Percentiles rank a stretch among this genome's conserved stretches.
These are phyloP conservation scores for Pittosporum tobira DNA, from an alignment of 129 eudicot genomes.

Conservation along the genomic window DNA sequence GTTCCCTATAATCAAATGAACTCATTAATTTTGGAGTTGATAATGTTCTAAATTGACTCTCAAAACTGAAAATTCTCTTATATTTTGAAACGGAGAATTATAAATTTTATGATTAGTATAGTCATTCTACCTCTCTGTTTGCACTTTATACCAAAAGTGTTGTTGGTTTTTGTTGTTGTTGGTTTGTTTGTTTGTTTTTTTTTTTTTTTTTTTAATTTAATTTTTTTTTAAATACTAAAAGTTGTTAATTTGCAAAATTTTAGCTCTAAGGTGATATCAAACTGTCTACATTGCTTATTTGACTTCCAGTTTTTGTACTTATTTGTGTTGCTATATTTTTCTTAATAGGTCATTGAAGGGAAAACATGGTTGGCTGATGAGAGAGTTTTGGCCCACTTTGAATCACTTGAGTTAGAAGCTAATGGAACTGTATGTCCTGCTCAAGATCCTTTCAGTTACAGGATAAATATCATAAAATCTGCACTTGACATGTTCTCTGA, in stretches of 20 bases:
- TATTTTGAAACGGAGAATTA: too few species aligned
- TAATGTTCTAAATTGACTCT: too few species aligned
- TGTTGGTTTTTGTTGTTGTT: too few species aligned
- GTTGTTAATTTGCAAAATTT: too few species aligned
- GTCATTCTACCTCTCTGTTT: background rate
- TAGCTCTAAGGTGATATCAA: background rate
- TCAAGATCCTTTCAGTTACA: constrained; percentile 6
- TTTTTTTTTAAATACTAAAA: too few species aligned
- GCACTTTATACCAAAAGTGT: background rate
- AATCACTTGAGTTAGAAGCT: constrained; percentile 58
- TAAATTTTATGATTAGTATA: too few species aligned
- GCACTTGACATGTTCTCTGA: constrained; percentile 2
- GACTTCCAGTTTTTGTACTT: background rate
- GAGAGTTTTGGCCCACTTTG: constrained; percentile 49
- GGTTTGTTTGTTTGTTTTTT: too few species aligned
- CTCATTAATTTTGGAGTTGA: too few species aligned
- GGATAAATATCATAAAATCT: background rate
- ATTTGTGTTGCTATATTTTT: background rate
- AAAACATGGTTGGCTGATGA: constrained; percentile 89
- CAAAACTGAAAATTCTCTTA: too few species aligned
- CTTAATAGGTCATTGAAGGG: constrained; percentile 52
- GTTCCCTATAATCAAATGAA: too few species aligned
- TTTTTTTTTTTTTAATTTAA: too few species aligned
- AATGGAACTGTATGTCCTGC: constrained; percentile 54
- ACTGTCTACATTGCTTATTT: background rate